phyloP scores from a whole-genome alignment of 176 grass and related monocot species.

The Aegilops tauschii region DNA sequence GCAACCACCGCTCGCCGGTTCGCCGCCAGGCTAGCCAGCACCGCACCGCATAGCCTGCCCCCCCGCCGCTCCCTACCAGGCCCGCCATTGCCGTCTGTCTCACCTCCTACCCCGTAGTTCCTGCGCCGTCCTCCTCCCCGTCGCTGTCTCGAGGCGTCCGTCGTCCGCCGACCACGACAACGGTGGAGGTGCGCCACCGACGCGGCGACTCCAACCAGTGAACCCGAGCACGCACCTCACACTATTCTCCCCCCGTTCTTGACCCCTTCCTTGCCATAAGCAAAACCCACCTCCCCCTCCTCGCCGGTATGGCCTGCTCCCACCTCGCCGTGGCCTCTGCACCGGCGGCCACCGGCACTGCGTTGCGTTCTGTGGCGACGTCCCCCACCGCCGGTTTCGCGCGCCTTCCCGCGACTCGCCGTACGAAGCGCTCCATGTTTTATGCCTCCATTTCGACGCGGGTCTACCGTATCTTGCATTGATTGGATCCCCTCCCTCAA shows the following conservation, averaged over 20 bases:
- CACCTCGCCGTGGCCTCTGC: conserved; percentile 18
- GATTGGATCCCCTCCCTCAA: not conserved
- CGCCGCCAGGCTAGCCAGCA: too few species aligned
- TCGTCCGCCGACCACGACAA: too few species aligned
- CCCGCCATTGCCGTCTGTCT: not conserved
- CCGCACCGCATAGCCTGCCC: too few species aligned
- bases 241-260: not conserved
- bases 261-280: not conserved
- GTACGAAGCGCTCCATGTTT: conserved; percentile 29
- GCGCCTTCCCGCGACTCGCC: not conserved
- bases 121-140: too few species aligned
- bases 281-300: not conserved
- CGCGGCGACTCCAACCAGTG: too few species aligned
- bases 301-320: conserved; percentile 28
- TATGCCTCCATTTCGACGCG: not conserved
- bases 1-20: too few species aligned
- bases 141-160: too few species aligned
- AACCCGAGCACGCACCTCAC: not conserved
- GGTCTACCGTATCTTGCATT: not conserved
- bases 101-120: not conserved
- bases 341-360: not conserved
- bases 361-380: not conserved
- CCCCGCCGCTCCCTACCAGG: not conserved
- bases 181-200: too few species aligned
- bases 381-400: not conserved